Conservation (phyloP, 2,329 filamentous ascomycete species). For the Malbranchea cinnamomea region DNA sequence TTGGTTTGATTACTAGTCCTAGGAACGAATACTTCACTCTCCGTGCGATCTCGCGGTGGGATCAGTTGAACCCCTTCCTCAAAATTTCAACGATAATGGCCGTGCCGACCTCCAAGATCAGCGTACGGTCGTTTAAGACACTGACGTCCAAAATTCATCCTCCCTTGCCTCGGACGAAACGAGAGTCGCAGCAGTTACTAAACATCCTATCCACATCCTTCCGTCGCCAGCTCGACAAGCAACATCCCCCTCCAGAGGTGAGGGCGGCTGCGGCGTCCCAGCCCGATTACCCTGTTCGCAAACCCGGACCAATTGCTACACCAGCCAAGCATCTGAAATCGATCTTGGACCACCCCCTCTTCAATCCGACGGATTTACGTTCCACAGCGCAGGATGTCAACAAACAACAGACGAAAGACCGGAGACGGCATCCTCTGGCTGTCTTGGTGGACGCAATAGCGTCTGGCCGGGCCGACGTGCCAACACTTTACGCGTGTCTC, state of each 20-base stretch:
- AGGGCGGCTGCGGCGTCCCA: too few species aligned
- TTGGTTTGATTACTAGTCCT: too few species aligned
- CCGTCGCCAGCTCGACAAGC: constrained; percentile 44
- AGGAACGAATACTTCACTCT: too few species aligned
- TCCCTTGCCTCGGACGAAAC: constrained; percentile 36
- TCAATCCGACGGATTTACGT: too few species aligned
- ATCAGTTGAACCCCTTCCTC: constrained; percentile 1
- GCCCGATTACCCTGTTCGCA: too few species aligned
- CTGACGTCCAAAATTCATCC: constrained; percentile 40
- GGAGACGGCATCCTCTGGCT: constrained; percentile 17
- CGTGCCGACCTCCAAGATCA: too few species aligned
- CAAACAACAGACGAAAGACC: background rate
- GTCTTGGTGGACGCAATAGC: constrained; percentile 26
- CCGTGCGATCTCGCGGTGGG: too few species aligned
- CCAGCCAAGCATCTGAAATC: constrained; percentile 23
- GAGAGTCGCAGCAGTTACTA: constrained; percentile 45
- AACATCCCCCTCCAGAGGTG: constrained; percentile 41
- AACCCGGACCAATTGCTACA: constrained; percentile 15
- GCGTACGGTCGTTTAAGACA: constrained; percentile 31
- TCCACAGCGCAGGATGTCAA: constrained; percentile 11
- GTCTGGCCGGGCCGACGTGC: constrained; percentile 19
- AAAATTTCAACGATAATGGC: background rate
- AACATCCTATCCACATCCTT: constrained; percentile 48
- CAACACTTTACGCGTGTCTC: constrained; percentile 17
- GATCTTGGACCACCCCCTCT: constrained; percentile 28